Base-by-base conservation (phyloP, 352 stramenopile species). In the Phytopythium helicoides region DNA sequence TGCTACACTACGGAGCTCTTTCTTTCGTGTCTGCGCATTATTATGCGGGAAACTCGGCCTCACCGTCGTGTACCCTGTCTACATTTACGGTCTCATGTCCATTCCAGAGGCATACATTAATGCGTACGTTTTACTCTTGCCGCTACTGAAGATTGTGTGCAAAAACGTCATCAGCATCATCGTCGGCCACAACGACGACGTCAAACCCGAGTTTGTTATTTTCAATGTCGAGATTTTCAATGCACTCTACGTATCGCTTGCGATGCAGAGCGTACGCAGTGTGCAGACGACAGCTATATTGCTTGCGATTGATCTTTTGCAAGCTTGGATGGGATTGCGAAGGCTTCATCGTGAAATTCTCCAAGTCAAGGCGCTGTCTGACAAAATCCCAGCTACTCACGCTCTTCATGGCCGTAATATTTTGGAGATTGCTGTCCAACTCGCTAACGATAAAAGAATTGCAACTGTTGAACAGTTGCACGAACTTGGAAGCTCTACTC, bases 181-280 rank as follows among this genome's bases (percentile, higher is more conserved):
- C 51, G 47, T 62, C 25, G 50, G 33, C 6, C 15, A 56, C 21
- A 47, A 53, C 49, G 40, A 64, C 9, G 66, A 78, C 35, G 23
- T 58, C 11, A 72, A 76, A 31, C 62, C 74, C 1, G 61, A 86
- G 54, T 56, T 58, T 0, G 63, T 82, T 1, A 73, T 79, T 15
- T 78, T 86, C 53, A 78, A 79, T n/a, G 64, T 74, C 7, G 66
- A 86, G 26, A 52, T 86, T 41, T 86, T 81, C 45, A 68, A 82
- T 48, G 51, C 71, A 31, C 42, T 86, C 0, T 85, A 64, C 21
- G 62, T 82, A 1, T 57, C 73, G 0, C 64, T 59, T 15, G 68
- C 64, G 19, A 68, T 85, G 47, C 60, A 77, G 39, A 68, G 42
- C 6, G 41, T 62, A 6, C 48, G 60, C 16, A 76, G 64, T 0